A percentile compares a stretch with the other conserved stretches of the same genome.
Evolutionary conservation across 192 early-diverging fungal genomes (phyloP).

Genomic region (Jimgerdemannia lactiflua): DNA sequence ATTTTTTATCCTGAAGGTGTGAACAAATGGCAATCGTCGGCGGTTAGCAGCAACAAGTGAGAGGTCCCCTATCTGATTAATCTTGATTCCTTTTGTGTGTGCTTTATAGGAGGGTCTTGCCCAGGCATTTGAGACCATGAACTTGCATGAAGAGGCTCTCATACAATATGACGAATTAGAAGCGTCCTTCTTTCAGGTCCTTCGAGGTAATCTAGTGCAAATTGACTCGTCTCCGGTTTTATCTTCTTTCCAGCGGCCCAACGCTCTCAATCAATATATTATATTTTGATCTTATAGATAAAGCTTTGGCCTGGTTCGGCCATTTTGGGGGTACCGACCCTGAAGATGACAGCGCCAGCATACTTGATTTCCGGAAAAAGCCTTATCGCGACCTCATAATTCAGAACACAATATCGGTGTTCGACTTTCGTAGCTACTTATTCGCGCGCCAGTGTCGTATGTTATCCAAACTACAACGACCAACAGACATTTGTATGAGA

Average conservation of each 20-base stretch:
- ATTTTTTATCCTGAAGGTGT: constrained; percentile 92
- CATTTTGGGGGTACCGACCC: constrained; percentile 82
- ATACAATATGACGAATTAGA: constrained; percentile 98
- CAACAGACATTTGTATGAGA: constrained; percentile 65
- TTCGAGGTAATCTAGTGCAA: constrained; percentile 75
- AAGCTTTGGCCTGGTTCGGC: constrained; percentile 89
- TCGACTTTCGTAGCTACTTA: constrained; percentile 96
- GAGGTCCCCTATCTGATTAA: background rate
- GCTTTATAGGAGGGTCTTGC: constrained; percentile 76
- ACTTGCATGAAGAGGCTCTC: constrained; percentile 83
- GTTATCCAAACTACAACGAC: constrained; percentile 61
- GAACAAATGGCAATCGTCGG: background rate
- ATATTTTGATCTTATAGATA: constrained; percentile 48
- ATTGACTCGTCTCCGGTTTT: too few relatives aligned
- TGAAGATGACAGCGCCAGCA: constrained; percentile 86
- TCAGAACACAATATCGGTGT: constrained; percentile 88
- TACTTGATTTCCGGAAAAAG: constrained; percentile 75
- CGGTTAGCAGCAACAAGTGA: too few relatives aligned
- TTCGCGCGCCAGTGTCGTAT: constrained; percentile 90
- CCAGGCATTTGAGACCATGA: constrained; percentile 84
- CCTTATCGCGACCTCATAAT: constrained; percentile 87
- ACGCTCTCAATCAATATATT: background rate
- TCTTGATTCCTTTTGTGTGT: background rate
- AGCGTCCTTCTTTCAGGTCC: constrained; percentile 89
- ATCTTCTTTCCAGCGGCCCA: background rate